These are phyloP conservation scores for Dryadomyces quercivorus DNA, from an alignment of 2,329 filamentous ascomycete species.

Conservation along the genomic window DNA sequence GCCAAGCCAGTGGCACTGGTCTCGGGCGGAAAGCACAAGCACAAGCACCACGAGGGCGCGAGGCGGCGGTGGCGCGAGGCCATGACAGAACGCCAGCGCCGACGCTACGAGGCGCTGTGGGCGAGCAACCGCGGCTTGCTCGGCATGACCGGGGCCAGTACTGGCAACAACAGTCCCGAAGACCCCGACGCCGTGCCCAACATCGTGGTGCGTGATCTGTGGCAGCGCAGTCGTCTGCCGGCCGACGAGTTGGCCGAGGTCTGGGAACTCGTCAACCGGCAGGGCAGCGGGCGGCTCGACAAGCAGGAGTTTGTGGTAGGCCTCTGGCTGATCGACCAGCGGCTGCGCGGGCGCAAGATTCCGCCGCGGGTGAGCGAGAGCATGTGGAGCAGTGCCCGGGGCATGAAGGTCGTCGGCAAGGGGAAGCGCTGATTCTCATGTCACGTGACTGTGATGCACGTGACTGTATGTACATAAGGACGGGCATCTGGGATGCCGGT, in stretches of 20 bases:
- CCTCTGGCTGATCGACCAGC: slow-evolving; percentile 71
- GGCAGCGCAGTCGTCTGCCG: slow-evolving; percentile 56
- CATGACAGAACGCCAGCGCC: slow-evolving; percentile 60
- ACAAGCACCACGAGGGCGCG: slow-evolving; percentile 65
- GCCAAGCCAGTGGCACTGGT: slow-evolving; percentile 22
- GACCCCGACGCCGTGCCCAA: slow-evolving; percentile 51
- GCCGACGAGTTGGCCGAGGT: slow-evolving; percentile 59
- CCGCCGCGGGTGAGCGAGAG: slow-evolving; percentile 58
- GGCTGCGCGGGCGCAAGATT: slow-evolving; percentile 67
- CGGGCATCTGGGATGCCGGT: no score
- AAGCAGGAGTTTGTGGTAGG: slow-evolving; percentile 71
- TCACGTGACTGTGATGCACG: no score
- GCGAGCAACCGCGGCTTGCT: slow-evolving; percentile 60
- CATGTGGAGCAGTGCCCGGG: slow-evolving; percentile 60
- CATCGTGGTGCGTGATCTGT: slow-evolving; percentile 63
- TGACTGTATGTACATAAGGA: no score
- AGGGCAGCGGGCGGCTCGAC: slow-evolving; percentile 40
- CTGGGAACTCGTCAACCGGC: slow-evolving; percentile 60
- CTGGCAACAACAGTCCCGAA: slow-evolving; percentile 1
- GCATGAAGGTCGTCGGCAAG: slow-evolving; percentile 22
- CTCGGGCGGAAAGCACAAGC: slow-evolving; percentile 33
- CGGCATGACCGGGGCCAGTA: slow-evolving; percentile 2
- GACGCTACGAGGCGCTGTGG: slow-evolving; percentile 75
- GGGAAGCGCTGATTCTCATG: not conserved
- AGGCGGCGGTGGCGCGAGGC: slow-evolving; percentile 66